Evolutionary conservation across 192 early-diverging fungal genomes (phyloP).

Genomic region (Spinellus fusiger): DNA sequence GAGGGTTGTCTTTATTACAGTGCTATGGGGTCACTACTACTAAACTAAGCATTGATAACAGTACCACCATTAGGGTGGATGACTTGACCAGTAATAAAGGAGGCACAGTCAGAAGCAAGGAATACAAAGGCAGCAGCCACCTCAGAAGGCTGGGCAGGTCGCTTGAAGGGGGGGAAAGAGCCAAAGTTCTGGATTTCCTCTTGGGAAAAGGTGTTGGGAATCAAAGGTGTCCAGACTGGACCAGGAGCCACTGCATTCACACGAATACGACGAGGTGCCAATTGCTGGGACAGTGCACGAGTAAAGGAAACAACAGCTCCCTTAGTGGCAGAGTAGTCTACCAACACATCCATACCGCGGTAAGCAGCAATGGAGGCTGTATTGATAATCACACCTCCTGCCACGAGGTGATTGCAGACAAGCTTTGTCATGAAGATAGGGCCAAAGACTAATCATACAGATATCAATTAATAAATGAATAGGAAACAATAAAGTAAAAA

Average conservation of each 20-base stretch:
- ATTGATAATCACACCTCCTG: conserved; percentile 41
- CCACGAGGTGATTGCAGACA: conserved; percentile 36
- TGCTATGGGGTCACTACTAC: background rate
- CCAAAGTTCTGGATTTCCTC: conserved; percentile 43
- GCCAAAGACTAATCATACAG: conserved; percentile 28
- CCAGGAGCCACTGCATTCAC: conserved; percentile 52
- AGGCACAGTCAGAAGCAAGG: conserved; percentile 39
- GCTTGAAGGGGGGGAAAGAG: conserved; percentile 37
- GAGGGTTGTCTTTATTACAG: background rate
- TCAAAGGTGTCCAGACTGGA: conserved; percentile 52
- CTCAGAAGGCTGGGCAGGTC: conserved; percentile 47
- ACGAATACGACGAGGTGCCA: conserved; percentile 38
- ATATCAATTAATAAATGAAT: conserved; percentile 1
- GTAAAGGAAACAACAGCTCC: conserved; percentile 51
- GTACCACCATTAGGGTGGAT: conserved; percentile 41
- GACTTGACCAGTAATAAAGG: conserved; percentile 40
- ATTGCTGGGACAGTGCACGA: conserved; percentile 40
- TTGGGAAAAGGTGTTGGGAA: conserved; percentile 30
- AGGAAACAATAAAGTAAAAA: background rate
- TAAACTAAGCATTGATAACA: conserved; percentile 24
- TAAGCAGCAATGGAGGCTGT: conserved; percentile 50
- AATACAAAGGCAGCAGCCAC: conserved; percentile 44
- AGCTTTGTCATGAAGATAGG: conserved; percentile 45
- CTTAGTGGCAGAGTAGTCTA: conserved; percentile 51
- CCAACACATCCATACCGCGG: conserved; percentile 35